These are phyloP conservation scores for Alnus glutinosa DNA, from an alignment of 306 rosid genomes.

Conservation along the genomic window DNA sequence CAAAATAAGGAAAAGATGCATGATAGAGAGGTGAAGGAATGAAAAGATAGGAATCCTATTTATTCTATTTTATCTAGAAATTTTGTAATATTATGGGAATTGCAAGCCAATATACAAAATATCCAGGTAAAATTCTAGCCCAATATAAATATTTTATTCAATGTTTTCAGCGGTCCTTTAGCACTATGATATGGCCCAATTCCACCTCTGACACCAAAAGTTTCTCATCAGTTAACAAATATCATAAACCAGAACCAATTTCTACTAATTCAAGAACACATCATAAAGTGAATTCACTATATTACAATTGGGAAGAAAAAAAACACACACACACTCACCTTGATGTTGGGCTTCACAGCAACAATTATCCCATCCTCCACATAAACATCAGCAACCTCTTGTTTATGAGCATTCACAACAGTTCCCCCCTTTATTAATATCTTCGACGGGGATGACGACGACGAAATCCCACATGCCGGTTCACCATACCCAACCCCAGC, in stretches of 20 bases:
- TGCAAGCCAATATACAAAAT: background rate
- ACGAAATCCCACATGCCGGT: constrained; percentile 39
- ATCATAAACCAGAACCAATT: background rate
- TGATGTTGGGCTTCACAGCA: constrained; percentile 68
- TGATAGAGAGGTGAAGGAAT: background rate
- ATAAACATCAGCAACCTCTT: constrained; percentile 82
- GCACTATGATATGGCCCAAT: background rate
- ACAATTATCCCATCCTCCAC: constrained; percentile 74
- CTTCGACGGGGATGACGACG: constrained; percentile 39
- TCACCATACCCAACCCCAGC: constrained; percentile 59
- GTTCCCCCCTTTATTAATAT: constrained; percentile 79
- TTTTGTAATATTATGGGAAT: background rate
- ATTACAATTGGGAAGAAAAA: background rate
- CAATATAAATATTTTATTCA: background rate
- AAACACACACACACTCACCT: constrained; percentile 21
- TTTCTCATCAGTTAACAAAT: background rate
- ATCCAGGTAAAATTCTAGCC: background rate
- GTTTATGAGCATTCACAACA: constrained; percentile 78
- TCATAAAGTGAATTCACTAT: background rate
- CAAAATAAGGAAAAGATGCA: background rate
- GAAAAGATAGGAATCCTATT: background rate
- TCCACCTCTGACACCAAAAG: constrained; percentile 2
- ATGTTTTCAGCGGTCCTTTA: background rate
- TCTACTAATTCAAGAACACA: constrained; percentile 1
- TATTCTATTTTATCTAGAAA: background rate